These are phyloP conservation scores for Geotrichum histeridarum DNA, from an alignment of 1,139 yeast species.

Conservation along the genomic window DNA sequence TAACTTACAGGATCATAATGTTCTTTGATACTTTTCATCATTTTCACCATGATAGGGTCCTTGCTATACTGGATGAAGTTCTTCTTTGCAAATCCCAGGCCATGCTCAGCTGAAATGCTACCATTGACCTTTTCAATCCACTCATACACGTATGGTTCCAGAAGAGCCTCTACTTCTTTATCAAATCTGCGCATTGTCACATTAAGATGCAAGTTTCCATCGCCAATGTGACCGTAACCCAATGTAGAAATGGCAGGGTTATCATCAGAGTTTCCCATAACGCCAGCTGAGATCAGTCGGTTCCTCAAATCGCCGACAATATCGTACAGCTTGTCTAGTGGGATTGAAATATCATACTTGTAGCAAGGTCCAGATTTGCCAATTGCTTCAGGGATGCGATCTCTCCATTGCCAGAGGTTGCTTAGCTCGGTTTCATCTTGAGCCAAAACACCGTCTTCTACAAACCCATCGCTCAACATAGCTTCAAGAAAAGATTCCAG, in stretches of 20 bases:
- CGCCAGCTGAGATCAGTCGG: slow-evolving; percentile 50
- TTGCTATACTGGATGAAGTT: slow-evolving; percentile 81
- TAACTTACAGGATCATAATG: slow-evolving; percentile 62
- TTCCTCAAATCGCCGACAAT: slow-evolving; percentile 69
- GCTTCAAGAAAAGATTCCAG: slow-evolving; percentile 71
- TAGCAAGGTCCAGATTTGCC: slow-evolving; percentile 88
- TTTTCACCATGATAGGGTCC: slow-evolving; percentile 56
- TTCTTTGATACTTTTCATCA: slow-evolving; percentile 69
- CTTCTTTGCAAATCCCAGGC: slow-evolving; percentile 92
- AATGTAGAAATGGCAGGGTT: slow-evolving; percentile 85
- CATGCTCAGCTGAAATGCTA: slow-evolving; percentile 94
- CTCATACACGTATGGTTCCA: slow-evolving; percentile 92
- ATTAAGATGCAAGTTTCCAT: slow-evolving; percentile 88
- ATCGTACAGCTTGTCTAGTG: slow-evolving; percentile 70
- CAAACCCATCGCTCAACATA: slow-evolving; percentile 78
- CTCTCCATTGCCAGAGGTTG: slow-evolving; percentile 93
- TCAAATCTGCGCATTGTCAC: slow-evolving; percentile 82
- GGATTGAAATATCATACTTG: slow-evolving; percentile 90
- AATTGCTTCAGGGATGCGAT: slow-evolving; percentile 83
- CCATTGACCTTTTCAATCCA: slow-evolving; percentile 76
- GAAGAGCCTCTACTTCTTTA: slow-evolving; percentile 64
- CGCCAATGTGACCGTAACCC: slow-evolving; percentile 95
- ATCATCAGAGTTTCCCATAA: slow-evolving; percentile 44
- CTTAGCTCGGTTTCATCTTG: slow-evolving; percentile 82
- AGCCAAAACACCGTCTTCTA: slow-evolving; percentile 89